Base-by-base conservation (phyloP, 805 yeast genomes). In the Ogataea corticis region DNA sequence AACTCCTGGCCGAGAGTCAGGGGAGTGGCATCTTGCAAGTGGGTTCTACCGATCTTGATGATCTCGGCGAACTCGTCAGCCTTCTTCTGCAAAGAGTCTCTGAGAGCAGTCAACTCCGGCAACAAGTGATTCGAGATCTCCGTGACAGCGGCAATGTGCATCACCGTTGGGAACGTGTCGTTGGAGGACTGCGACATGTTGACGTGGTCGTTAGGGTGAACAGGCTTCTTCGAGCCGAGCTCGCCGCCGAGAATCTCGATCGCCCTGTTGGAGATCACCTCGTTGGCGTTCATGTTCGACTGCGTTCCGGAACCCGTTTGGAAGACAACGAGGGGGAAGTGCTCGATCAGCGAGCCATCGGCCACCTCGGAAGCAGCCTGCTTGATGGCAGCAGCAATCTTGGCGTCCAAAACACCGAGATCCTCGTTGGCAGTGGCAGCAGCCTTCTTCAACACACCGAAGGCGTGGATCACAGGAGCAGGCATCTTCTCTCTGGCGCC, bases 271-370 rank as follows among this genome's bases (percentile, higher is more conserved):
- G 97, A 88, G 63, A 94, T 94, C 57, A 94, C 99, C 76, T 94
- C 99, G 70, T 94, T 94, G 65, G 98, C 96, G 70, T 94, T 92
- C 98, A 94, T 94, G 77, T 94, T 94, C 52, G 96, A 85, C 73
- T 94, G 99, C 47, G 99, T 94, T 68, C 99, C 99, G 27, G 96
- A 87, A 49, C 99, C 99, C 49, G 99, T 94, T 76, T 94, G 99
- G 86, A 90, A 94, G 30, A 94, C 97, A 48, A 94, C 99, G 67
- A 94, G 77, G 47, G 99, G 99, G 83, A 94, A 94, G 70, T 94
- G 96, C 61, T 86, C 96, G 52, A 82, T 78, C 65, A 94, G 79
- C 69, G 89, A 87, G 55, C 99, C 99, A 58, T 85, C 88, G 39
- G 87, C 76, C 32, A 94, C 98, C 70, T 94, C 99, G 58, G 90